phyloP scores from a whole-genome alignment of 2,329 filamentous ascomycete genomes.

The Cytospora paraplurivora region DNA sequence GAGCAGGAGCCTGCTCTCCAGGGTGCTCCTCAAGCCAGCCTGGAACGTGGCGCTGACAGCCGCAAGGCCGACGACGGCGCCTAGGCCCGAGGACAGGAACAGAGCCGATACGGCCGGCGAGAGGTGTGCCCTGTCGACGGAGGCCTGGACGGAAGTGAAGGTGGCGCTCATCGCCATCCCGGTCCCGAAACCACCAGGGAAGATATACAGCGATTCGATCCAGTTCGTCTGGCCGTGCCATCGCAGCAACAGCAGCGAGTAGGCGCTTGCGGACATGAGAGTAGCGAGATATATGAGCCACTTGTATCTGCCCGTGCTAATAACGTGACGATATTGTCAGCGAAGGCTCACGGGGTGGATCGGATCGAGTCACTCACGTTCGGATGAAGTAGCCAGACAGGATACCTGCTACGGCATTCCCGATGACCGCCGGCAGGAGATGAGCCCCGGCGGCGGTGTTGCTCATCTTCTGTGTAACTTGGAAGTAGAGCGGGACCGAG shows the following conservation, averaged over 20 bases:
- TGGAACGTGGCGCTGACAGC: conserved; percentile 42
- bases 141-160: conserved; percentile 47
- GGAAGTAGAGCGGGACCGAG: conserved; percentile 69
- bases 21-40: conserved; percentile 30
- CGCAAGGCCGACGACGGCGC: conserved; percentile 44
- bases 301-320: conserved; percentile 62
- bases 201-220: conserved; percentile 60
- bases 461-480: conserved; percentile 59
- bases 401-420: conserved; percentile 67
- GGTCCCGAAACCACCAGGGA: conserved; percentile 50
- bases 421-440: conserved; percentile 67
- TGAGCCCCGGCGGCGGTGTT: conserved; percentile 62
- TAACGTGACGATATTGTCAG: neutral
- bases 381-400: conserved; percentile 60
- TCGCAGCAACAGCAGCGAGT: conserved; percentile 53
- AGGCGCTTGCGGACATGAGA: conserved; percentile 51
- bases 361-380: conserved; percentile 38
- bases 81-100: conserved; percentile 42
- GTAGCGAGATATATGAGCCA: conserved; percentile 53
- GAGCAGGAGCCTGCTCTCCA: conserved; percentile 31
- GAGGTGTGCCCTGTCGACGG: conserved; percentile 41
- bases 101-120: conserved; percentile 46
- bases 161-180: conserved; percentile 45
- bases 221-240: conserved; percentile 63
- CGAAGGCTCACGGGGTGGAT: too few relatives aligned